Percentiles rank a stretch among this genome's conserved stretches.
Evolutionary conservation across 257 asterid species (phyloP).

Genomic region (Solanum appendiculatum): DNA sequence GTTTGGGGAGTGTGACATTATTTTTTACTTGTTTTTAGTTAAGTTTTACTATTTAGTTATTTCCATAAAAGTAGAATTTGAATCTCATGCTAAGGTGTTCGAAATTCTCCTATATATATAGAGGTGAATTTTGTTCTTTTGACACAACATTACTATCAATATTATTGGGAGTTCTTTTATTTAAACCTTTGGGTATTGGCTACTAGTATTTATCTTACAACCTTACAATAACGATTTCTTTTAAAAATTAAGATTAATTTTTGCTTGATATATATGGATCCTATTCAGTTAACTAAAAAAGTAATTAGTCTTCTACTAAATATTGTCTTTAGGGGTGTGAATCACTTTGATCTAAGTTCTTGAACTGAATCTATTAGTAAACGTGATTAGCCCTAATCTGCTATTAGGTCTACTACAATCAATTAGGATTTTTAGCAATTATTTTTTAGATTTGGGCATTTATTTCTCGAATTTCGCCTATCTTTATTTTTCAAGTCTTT

Average conservation of each 20-base stretch:
- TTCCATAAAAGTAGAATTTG: not conserved
- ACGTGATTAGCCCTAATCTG: not conserved
- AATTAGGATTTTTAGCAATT: not conserved
- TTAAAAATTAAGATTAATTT: not conserved
- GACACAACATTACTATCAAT: not conserved
- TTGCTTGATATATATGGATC: not conserved
- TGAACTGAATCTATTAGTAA: not conserved
- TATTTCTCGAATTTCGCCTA: not conserved
- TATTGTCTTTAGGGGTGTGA: not conserved
- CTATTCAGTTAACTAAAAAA: not conserved
- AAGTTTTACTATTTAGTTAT: not conserved
- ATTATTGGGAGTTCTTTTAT: not conserved
- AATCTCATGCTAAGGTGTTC: not conserved
- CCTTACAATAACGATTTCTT: not conserved
- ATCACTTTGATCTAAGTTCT: not conserved
- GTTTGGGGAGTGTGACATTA: not conserved
- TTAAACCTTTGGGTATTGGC: not conserved
- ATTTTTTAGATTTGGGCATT: not conserved
- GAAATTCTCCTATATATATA: not conserved
- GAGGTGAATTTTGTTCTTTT: not conserved
- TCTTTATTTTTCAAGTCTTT: not conserved
- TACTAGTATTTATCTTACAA: not conserved
- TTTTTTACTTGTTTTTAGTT: not conserved
- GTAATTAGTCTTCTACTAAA: not conserved
- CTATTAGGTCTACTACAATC: not conserved